phyloP scores from a whole-genome alignment of 352 stramenopile genomes.

The Bremia lactucae region DNA sequence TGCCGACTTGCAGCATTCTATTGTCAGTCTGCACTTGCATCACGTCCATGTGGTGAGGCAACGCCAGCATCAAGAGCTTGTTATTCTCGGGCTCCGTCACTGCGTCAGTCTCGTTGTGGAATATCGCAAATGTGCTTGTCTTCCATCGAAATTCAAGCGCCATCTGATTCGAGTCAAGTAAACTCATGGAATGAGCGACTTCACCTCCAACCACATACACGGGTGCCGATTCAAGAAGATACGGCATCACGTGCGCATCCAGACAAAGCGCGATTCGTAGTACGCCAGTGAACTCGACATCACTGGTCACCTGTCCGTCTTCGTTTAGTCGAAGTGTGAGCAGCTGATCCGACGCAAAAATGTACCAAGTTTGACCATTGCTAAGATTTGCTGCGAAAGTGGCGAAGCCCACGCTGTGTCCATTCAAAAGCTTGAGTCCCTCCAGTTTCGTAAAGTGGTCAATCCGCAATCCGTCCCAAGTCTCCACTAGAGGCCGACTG shows the following conservation, averaged over 20 bases:
- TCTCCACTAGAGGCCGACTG: conserved; percentile 43
- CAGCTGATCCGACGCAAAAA: conserved; percentile 43
- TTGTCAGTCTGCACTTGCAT: conserved; percentile 16
- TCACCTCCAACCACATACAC: conserved; percentile 49
- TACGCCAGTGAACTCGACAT: conserved; percentile 36
- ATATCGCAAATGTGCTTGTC: conserved; percentile 32
- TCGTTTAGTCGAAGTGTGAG: conserved; percentile 31
- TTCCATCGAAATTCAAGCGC: conserved; percentile 56
- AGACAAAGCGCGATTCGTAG: conserved; percentile 42
- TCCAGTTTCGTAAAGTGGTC: conserved; percentile 36
- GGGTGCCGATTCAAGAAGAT: conserved; percentile 43
- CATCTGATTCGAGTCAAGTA: conserved; percentile 20
- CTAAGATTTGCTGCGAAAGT: conserved; percentile 41
- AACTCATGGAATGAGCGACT: conserved; percentile 35
- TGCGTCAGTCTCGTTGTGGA: conserved; percentile 2
- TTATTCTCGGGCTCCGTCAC: conserved; percentile 14
- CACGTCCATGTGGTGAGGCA: conserved; percentile 64
- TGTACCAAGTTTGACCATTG: conserved; percentile 56
- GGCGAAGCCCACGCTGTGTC: conserved; percentile 32
- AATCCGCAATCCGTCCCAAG: conserved; percentile 38
- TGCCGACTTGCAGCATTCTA: conserved; percentile 7
- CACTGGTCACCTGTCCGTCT: conserved; percentile 25
- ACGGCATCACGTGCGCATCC: conserved; percentile 26
- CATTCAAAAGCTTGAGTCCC: conserved; percentile 31
- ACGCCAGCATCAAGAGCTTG: conserved; percentile 62